phyloP scores from a whole-genome alignment of 2,329 filamentous ascomycete species.

The Raffaelea deltoideospora region DNA sequence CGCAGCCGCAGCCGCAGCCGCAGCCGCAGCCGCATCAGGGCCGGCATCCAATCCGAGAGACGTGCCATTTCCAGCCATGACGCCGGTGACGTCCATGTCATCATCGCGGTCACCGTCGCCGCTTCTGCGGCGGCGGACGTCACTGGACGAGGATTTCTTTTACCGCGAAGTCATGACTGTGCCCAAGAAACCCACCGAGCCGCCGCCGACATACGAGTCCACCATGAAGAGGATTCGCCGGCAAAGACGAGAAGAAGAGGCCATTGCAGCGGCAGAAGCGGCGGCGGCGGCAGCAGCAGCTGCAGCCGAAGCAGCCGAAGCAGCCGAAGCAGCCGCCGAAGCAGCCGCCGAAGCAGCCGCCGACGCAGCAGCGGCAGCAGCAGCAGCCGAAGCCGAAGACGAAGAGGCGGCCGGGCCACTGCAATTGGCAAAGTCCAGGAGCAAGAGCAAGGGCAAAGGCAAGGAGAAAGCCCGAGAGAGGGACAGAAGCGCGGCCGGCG shows the following conservation, averaged over 20 bases:
- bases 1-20: too few relatives aligned
- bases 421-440: neutral
- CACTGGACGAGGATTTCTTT: conserved; percentile 39
- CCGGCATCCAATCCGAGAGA: neutral
- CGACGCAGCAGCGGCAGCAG: neutral
- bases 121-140: conserved; percentile 27
- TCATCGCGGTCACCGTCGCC: conserved; percentile 9
- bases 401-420: conserved; percentile 2
- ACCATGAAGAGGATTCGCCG: conserved; percentile 14
- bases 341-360: neutral
- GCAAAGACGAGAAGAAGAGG: conserved; percentile 9
- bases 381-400: neutral
- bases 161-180: conserved; percentile 36
- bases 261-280: neutral
- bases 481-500: too few relatives aligned
- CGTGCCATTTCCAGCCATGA: neutral
- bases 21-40: too few relatives aligned
- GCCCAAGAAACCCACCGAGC: conserved; percentile 25
- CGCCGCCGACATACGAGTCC: conserved; percentile 30
- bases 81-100: neutral
- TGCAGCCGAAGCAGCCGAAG: neutral
- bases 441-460: conserved; percentile 5
- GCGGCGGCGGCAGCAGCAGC: neutral
- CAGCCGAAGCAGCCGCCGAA: neutral
- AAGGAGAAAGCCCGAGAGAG: neutral